These are phyloP conservation scores for Trifolium dubium DNA, from an alignment of 306 rosid species.

Conservation along the genomic window DNA sequence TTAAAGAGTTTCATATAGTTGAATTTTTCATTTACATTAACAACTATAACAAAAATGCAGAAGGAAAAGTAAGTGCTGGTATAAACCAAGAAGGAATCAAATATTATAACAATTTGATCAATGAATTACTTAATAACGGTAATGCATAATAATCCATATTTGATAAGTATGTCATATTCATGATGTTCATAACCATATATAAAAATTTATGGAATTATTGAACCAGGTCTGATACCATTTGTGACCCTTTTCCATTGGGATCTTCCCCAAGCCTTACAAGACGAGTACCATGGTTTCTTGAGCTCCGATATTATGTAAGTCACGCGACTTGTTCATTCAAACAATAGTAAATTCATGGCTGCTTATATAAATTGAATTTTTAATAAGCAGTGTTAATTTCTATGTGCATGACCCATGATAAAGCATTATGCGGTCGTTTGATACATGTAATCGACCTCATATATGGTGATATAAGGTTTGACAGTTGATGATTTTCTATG, in stretches of 20 bases:
- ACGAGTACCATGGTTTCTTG: slow-evolving; percentile 44
- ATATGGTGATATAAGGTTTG: neutral
- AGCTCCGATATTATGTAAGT: slow-evolving; percentile 44
- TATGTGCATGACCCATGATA: neutral
- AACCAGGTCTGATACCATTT: slow-evolving; percentile 43
- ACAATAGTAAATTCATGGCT: neutral
- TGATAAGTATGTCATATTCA: neutral
- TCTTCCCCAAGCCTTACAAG: slow-evolving; percentile 50
- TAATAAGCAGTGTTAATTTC: neutral
- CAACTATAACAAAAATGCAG: slow-evolving; percentile 41
- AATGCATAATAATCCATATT: neutral
- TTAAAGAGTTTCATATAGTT: slow-evolving; percentile 7
- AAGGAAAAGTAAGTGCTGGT: slow-evolving; percentile 59
- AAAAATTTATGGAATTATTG: slow-evolving; percentile 14
- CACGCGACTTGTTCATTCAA: neutral
- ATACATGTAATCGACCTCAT: neutral
- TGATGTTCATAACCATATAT: slow-evolving; percentile 25
- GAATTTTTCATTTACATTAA: slow-evolving; percentile 13
- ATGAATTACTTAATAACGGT: slow-evolving; percentile 62
- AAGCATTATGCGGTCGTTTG: neutral
- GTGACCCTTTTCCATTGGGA: slow-evolving; percentile 51
- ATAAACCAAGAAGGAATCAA: slow-evolving; percentile 63
- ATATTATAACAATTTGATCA: slow-evolving; percentile 66
- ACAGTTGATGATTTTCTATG: neutral
- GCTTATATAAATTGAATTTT: neutral